Percentiles rank a stretch among this genome's conserved stretches.
phyloP scores from a whole-genome alignment of 352 stramenopile species.

The Discostella stelligera region DNA sequence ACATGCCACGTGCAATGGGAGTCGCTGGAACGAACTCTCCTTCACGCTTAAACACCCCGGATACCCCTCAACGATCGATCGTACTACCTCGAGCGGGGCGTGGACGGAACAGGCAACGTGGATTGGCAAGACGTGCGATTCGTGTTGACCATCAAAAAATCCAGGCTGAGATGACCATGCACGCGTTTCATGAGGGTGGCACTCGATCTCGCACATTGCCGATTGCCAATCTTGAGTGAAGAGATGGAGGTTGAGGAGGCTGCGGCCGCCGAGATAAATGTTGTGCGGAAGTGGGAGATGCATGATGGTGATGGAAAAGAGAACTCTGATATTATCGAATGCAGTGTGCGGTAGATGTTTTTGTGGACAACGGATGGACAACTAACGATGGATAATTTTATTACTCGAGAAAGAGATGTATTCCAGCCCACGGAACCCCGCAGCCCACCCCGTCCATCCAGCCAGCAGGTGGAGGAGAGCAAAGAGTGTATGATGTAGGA shows the following conservation, averaged over 20 bases:
- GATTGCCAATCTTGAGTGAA: constrained; percentile 44
- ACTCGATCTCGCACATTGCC: constrained; percentile 36
- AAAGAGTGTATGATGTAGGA: too few species aligned
- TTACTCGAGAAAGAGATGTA: too few species aligned
- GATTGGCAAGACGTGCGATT: constrained; percentile 36
- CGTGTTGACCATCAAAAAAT: constrained; percentile 48
- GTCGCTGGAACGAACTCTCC: constrained; percentile 39
- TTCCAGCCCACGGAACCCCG: too few species aligned
- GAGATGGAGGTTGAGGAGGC: constrained; percentile 26
- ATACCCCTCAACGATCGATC: constrained; percentile 45
- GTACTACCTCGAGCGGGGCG: constrained; percentile 41
- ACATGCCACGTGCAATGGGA: constrained; percentile 48
- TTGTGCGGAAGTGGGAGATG: constrained; percentile 11
- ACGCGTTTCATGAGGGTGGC: constrained; percentile 31
- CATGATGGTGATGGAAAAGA: neutral
- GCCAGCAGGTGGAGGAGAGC: too few species aligned
- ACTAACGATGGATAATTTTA: too few species aligned
- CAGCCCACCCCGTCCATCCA: too few species aligned
- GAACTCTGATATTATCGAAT: too few species aligned
- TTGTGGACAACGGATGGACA: too few species aligned
- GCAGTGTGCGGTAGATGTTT: too few species aligned
- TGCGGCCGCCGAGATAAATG: constrained; percentile 16
- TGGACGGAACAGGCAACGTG: constrained; percentile 53
- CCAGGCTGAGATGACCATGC: constrained; percentile 23
- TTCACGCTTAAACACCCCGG: constrained; percentile 29